These are phyloP conservation scores for Cutaneotrichosporon cutaneum DNA, from an alignment of 1,284 basidiomycete species.

Conservation along the genomic window DNA sequence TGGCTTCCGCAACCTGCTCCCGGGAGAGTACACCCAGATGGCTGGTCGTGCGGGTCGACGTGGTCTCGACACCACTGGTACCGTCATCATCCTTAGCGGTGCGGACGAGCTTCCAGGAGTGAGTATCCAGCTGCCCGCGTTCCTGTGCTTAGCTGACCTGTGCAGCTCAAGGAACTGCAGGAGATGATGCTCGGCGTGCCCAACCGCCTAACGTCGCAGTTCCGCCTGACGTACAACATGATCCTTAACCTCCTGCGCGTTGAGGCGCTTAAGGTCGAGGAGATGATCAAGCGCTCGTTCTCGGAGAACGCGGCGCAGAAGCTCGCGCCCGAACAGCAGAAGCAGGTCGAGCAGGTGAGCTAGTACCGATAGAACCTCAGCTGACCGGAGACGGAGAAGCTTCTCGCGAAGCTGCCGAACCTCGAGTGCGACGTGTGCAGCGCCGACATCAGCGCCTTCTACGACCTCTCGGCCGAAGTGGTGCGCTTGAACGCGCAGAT, in stretches of 20 bases:
- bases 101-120: conserved; percentile 83
- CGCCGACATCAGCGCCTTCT: conserved; percentile 70
- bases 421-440: conserved; percentile 69
- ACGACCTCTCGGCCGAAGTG: conserved; percentile 70
- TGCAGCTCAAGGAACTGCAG: conserved; percentile 68
- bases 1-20: conserved; percentile 83
- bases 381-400: conserved; percentile 66
- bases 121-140: conserved; percentile 37
- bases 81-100: conserved; percentile 85
- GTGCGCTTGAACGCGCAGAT: conserved; percentile 67
- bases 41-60: conserved; percentile 95
- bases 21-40: conserved; percentile 94
- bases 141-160: conserved; percentile 1
- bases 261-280: conserved; percentile 93
- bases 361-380: not conserved
- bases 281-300: conserved; percentile 99
- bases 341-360: conserved; percentile 73
- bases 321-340: conserved; percentile 88
- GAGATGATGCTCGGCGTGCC: conserved; percentile 93
- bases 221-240: conserved; percentile 99
- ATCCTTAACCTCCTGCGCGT: conserved; percentile 95
- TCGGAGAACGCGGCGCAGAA: conserved; percentile 96
- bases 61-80: conserved; percentile 94
- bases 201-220: conserved; percentile 91
- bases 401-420: conserved; percentile 64